These are phyloP conservation scores for Venturia effusa DNA, from an alignment of 2,329 filamentous ascomycete species.

Conservation along the genomic window DNA sequence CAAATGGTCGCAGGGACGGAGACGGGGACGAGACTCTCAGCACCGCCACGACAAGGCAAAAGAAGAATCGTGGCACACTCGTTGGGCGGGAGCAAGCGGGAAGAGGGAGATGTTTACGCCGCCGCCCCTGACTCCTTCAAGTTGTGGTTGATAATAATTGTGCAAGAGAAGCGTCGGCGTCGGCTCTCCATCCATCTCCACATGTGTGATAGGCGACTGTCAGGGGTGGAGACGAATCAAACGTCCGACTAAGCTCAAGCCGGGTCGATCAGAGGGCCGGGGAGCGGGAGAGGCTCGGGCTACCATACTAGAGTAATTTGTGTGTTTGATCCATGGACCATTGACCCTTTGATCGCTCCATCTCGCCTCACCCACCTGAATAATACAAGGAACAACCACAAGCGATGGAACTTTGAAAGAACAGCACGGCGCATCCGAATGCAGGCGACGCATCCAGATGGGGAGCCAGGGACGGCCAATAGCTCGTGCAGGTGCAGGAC, in stretches of 20 bases:
- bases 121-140: neutral
- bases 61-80: neutral
- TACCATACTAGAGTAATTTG: too few relatives aligned
- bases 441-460: neutral
- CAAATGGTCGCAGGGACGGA: neutral
- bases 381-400: neutral
- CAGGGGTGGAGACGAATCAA: neutral
- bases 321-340: too few relatives aligned
- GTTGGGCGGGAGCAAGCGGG: neutral
- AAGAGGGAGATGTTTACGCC: neutral
- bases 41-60: neutral
- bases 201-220: neutral
- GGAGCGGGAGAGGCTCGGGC: neutral
- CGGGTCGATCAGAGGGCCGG: neutral
- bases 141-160: neutral
- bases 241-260: neutral
- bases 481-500: slow-evolving; percentile 1
- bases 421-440: neutral
- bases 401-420: neutral
- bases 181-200: neutral
- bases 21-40: too few relatives aligned
- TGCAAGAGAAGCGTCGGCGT: neutral
- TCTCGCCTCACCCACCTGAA: neutral
- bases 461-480: neutral
- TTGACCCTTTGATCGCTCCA: neutral